Conservation (phyloP, 2,329 filamentous ascomycete genomes). For the Xylariomycetidae sp. region DNA sequence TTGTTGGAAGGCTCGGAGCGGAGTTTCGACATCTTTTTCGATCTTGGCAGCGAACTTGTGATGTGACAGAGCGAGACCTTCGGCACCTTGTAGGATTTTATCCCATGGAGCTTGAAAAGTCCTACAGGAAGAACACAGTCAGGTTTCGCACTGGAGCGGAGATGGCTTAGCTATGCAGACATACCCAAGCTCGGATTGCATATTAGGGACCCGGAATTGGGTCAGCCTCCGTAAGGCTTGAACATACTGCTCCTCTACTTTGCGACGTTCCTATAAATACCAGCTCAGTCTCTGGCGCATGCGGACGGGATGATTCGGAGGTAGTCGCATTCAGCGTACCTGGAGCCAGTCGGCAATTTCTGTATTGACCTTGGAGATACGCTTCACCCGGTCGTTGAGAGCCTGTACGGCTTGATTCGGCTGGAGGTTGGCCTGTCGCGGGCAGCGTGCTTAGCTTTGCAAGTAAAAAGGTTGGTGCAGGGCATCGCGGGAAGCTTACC, state of each 20-base stretch:
- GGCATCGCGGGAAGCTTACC: conserved; percentile 54
- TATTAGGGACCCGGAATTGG: conserved; percentile 68
- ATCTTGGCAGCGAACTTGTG: conserved; percentile 74
- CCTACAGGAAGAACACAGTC: conserved; percentile 42
- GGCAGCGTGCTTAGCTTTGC: too few relatives aligned
- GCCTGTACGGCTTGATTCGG: conserved; percentile 76
- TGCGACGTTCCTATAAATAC: conserved; percentile 73
- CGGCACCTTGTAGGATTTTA: conserved; percentile 74
- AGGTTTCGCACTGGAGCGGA: too few relatives aligned
- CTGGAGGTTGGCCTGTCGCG: conserved; percentile 68
- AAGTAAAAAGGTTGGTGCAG: conserved; percentile 2
- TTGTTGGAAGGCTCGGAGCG: conserved; percentile 70
- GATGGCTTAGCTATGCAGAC: too few relatives aligned
- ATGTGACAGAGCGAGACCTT: conserved; percentile 79
- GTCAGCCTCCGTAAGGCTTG: conserved; percentile 76
- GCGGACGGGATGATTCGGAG: too few relatives aligned
- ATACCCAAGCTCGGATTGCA: conserved; percentile 81
- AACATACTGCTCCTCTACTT: conserved; percentile 86
- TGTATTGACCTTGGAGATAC: conserved; percentile 78
- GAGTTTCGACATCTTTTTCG: conserved; percentile 81
- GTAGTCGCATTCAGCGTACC: too few relatives aligned
- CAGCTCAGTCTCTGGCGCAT: conserved; percentile 9
- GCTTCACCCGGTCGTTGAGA: conserved; percentile 80
- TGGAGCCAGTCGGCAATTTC: conserved; percentile 97
- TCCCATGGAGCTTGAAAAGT: conserved; percentile 90